phyloP scores from a whole-genome alignment of 2,329 filamentous ascomycete genomes.

The Fonsecaea multimorphosa region DNA sequence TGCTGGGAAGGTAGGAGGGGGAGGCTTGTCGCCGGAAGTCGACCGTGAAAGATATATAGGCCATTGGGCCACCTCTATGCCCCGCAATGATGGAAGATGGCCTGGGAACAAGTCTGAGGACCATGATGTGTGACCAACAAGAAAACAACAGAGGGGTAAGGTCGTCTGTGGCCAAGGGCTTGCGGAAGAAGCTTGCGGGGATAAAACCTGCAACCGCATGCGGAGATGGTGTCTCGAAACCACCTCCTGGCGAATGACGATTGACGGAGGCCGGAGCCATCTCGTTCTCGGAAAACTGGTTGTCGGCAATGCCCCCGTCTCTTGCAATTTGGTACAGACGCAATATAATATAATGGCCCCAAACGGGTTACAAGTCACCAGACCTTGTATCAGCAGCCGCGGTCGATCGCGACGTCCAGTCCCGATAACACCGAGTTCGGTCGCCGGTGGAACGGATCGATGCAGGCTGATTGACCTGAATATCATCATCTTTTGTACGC shows the following conservation, averaged over 20 bases:
- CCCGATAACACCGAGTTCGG: slow-evolving; percentile 8
- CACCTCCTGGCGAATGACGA: neutral
- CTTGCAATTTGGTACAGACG: neutral
- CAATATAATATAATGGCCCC: neutral
- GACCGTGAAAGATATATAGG: slow-evolving; percentile 18
- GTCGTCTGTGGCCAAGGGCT: slow-evolving; percentile 4
- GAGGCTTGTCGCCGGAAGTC: neutral
- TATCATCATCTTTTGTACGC: neutral
- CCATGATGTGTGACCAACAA: slow-evolving; percentile 11
- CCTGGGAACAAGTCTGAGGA: neutral
- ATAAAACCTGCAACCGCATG: slow-evolving; percentile 5
- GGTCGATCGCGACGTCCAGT: neutral
- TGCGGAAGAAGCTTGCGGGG: slow-evolving; percentile 20
- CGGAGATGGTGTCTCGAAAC: slow-evolving; percentile 17
- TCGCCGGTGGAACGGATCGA: slow-evolving; percentile 11
- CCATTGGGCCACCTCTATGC: slow-evolving; percentile 14
- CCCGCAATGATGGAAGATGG: slow-evolving; percentile 19
- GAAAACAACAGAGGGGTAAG: slow-evolving; percentile 17
- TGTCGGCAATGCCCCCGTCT: slow-evolving; percentile 5
- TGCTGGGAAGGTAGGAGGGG: neutral
- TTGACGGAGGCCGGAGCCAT: neutral
- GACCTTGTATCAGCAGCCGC: neutral
- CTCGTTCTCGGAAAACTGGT: slow-evolving; percentile 11
- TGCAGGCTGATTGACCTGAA: neutral
- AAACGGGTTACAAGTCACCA: neutral